Evolutionary conservation across 371 early-diverging fungal genomes (phyloP), one percentile per base, ranked within the genome.

Genomic region (Mortierella sp.): DNA sequence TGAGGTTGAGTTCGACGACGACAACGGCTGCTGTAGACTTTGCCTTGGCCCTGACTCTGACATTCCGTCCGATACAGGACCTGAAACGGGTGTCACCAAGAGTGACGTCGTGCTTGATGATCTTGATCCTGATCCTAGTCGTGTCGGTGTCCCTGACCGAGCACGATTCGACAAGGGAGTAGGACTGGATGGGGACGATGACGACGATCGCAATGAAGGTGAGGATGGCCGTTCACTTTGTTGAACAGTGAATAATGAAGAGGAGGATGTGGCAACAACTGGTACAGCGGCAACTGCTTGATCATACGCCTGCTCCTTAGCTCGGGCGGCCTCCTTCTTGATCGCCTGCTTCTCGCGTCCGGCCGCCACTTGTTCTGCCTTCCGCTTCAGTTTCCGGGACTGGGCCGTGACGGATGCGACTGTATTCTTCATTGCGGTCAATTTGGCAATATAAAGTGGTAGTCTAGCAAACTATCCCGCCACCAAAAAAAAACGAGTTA

Each of bases 231-330:
- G 30, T 24, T 34, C 32, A 12, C 39, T 6, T 19, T 17, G 44
- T 44, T 44, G 44, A 9, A 19, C 19, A 19, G 44, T 44, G 23
- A n/a, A n/a, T n/a, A n/a, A n/a, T n/a, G n/a, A n/a, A n/a, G 17
- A 9, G 4, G 44, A 19, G 4, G 44, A n/a, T 19, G 44, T 4
- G 6, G 5, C 3, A 9, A 21, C 37, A 14, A 34, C 21, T 8
- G 17, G 44, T 21, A 44, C 44, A 2, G 72, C 76, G 31, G 71
- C 76, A 24, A 79, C 54, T 19, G 60, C 39, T 28, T 66, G 64
- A 43, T 79, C 76, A 19, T 75, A 75, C n/a, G 80, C 80, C 46
- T 64, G 65, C 19, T 75, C 76, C 37, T 67, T 70, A 5, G 76
- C 80, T 12, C 68, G 57, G 1, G 56, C 39, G 7, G 50, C 65